A percentile compares a stretch with the other conserved stretches of the same genome.
Conservation (phyloP, 768 basidiomycete genomes). For the Royoungia palumana region DNA sequence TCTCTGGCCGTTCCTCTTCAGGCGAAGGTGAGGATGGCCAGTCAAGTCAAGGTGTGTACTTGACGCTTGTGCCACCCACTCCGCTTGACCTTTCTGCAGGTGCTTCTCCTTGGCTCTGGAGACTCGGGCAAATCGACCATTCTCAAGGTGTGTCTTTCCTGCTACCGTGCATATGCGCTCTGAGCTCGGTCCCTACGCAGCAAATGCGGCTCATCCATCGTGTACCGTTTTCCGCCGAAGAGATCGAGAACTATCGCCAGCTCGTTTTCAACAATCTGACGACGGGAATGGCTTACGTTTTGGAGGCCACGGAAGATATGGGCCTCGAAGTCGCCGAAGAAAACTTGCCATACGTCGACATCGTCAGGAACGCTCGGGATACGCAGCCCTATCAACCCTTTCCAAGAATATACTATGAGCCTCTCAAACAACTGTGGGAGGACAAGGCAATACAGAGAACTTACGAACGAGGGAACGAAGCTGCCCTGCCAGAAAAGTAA, state of each 20-base stretch:
- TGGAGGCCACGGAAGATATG: slow-evolving; percentile 90
- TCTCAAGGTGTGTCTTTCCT: slow-evolving; percentile 61
- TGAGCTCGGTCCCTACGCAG: slow-evolving; percentile 34
- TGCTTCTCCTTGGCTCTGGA: slow-evolving; percentile 87
- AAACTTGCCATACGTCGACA: slow-evolving; percentile 53
- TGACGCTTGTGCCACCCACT: not conserved
- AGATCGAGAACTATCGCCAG: slow-evolving; percentile 87
- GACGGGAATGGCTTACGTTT: slow-evolving; percentile 74
- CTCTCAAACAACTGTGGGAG: slow-evolving; percentile 70
- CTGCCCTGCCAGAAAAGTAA: slow-evolving; percentile 87
- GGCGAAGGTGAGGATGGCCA: slow-evolving; percentile 70
- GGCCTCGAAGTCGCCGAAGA: slow-evolving; percentile 66
- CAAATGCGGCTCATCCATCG: slow-evolving; percentile 98
- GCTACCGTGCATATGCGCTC: not conserved
- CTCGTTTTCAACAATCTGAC: slow-evolving; percentile 92
- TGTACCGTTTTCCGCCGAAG: slow-evolving; percentile 74
- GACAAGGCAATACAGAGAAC: slow-evolving; percentile 74
- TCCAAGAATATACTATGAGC: slow-evolving; percentile 61
- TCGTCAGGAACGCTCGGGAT: slow-evolving; percentile 67
- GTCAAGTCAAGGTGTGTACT: slow-evolving; percentile 68
- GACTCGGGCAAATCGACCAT: slow-evolving; percentile 94
- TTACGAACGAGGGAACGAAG: slow-evolving; percentile 84
- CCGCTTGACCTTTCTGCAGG: slow-evolving; percentile 38
- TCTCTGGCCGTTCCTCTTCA: slow-evolving; percentile 27
- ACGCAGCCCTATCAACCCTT: slow-evolving; percentile 79